phyloP scores from a whole-genome alignment of 257 asterid species.

The Solanum pennellii region DNA sequence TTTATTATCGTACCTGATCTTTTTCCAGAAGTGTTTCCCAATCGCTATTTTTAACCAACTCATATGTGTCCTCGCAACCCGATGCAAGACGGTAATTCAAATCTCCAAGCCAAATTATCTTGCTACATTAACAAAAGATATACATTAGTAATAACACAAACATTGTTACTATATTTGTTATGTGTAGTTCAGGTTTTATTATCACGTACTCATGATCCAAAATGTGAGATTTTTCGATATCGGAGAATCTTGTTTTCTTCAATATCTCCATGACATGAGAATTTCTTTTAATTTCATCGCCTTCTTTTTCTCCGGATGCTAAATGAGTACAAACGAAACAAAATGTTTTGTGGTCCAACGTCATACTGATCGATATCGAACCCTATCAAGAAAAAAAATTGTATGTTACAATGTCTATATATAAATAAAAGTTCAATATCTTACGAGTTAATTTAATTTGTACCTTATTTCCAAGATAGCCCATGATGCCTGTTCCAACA shows the following conservation, averaged over 20 bases:
- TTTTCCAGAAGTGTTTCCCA: slow-evolving; percentile 64
- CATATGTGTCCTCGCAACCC: slow-evolving; percentile 23
- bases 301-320: slow-evolving; percentile 74
- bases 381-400: slow-evolving; percentile 23
- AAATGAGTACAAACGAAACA: slow-evolving; percentile 91
- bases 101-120: slow-evolving; percentile 84
- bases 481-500: slow-evolving; percentile 73
- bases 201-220: slow-evolving; percentile 58
- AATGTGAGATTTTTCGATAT: slow-evolving; percentile 20
- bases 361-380: slow-evolving; percentile 71
- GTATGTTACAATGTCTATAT: too few relatives aligned
- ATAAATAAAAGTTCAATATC: too few relatives aligned
- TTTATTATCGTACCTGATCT: slow-evolving; percentile 47
- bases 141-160: background rate
- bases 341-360: slow-evolving; percentile 26
- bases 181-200: background rate
- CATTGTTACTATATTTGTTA: background rate
- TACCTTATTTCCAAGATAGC: slow-evolving; percentile 88
- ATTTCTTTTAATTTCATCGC: slow-evolving; percentile 51
- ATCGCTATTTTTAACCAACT: slow-evolving; percentile 39
- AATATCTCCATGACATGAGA: slow-evolving; percentile 56
- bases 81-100: slow-evolving; percentile 71
- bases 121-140: slow-evolving; percentile 25
- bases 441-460: background rate
- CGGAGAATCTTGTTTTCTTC: slow-evolving; percentile 49